Conservation (phyloP, 345 rosid genomes). For the Anacardium occidentale region DNA sequence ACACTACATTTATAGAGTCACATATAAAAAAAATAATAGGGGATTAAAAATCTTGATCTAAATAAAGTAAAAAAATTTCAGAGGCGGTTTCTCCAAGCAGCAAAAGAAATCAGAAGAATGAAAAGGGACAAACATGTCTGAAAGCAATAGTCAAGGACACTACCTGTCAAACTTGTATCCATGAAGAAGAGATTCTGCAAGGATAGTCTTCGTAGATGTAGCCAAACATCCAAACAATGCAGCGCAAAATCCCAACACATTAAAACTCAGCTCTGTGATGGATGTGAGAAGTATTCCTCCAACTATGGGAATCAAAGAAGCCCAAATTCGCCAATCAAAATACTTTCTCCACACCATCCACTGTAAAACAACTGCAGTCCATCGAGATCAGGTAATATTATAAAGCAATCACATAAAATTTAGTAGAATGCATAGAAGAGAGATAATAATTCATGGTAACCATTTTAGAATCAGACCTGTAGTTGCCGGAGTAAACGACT, state of each 20-base stretch:
- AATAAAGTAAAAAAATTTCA: too few relatives aligned
- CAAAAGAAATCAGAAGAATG: neutral
- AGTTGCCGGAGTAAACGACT: constrained; percentile 99
- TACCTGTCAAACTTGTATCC: constrained; percentile 99
- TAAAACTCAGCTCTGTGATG: constrained; percentile 90
- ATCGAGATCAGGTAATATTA: constrained; percentile 25
- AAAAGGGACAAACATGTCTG: too few relatives aligned
- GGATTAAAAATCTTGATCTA: too few relatives aligned
- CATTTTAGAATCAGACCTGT: constrained; percentile 57
- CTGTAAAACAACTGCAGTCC: constrained; percentile 82
- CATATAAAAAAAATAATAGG: too few relatives aligned
- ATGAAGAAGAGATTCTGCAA: constrained; percentile 94
- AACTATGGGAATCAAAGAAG: constrained; percentile 88
- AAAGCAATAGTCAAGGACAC: neutral
- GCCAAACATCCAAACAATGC: constrained; percentile 97
- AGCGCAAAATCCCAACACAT: constrained; percentile 95
- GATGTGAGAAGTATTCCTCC: constrained; percentile 98
- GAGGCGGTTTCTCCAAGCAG: neutral
- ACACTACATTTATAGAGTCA: too few relatives aligned
- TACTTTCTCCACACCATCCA: constrained; percentile 96
- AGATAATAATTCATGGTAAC: neutral
- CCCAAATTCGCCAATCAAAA: constrained; percentile 98
- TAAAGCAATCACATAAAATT: neutral
- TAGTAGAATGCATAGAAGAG: neutral
- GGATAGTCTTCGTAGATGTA: constrained; percentile 98